Percentiles rank a stretch among this genome's conserved stretches.
phyloP scores from a whole-genome alignment of 2,329 filamentous ascomycete genomes.

The Sclerotinia nivalis region DNA sequence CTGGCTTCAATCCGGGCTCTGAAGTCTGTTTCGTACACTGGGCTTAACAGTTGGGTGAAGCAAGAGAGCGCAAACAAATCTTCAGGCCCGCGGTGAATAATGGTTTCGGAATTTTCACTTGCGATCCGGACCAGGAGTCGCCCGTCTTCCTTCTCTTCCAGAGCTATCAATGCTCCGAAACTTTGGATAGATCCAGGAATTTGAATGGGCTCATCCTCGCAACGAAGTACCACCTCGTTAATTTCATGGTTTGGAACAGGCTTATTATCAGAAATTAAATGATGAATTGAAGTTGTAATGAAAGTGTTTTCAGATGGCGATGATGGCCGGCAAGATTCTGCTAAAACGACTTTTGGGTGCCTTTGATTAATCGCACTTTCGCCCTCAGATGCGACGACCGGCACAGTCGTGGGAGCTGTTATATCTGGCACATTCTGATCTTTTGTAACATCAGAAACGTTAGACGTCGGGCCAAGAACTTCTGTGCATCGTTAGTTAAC shows the following conservation, averaged over 20 bases:
- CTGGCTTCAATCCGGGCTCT: conserved; percentile 5
- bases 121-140: conserved; percentile 70
- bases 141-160: conserved; percentile 71
- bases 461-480: background rate
- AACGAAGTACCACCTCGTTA: conserved; percentile 47
- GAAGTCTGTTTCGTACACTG: conserved; percentile 57
- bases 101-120: conserved; percentile 75
- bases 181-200: conserved; percentile 59
- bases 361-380: background rate
- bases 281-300: conserved; percentile 14
- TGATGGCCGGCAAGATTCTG: background rate
- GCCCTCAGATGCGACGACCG: background rate
- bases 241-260: background rate
- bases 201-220: conserved; percentile 90
- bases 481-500: background rate
- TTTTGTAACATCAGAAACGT: background rate
- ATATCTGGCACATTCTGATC: background rate
- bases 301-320: conserved; percentile 2
- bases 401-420: background rate
- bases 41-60: conserved; percentile 83
- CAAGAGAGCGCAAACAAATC: conserved; percentile 72
- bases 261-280: conserved; percentile 9
- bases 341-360: conserved; percentile 7
- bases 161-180: conserved; percentile 74
- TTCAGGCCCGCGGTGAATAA: conserved; percentile 75